phyloP scores from a whole-genome alignment of 176 grass and related monocot species.

The Phyllostachys edulis region DNA sequence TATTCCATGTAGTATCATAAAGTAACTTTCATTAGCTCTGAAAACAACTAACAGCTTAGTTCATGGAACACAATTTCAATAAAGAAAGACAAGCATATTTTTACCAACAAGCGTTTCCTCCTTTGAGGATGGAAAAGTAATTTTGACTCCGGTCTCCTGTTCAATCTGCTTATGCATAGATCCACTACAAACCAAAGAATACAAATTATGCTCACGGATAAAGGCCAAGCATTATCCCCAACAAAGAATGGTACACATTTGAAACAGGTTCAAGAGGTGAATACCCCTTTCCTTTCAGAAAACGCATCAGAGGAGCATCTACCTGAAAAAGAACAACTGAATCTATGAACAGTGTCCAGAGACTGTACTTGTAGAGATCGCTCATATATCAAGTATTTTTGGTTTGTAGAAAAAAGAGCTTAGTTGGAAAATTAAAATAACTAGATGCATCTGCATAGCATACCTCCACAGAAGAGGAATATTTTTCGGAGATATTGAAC shows the following conservation, averaged over 20 bases:
- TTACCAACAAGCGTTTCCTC: constrained; percentile 61
- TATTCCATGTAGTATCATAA: background rate
- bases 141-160: constrained; percentile 63
- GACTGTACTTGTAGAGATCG: background rate
- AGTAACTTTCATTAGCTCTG: constrained; percentile 10
- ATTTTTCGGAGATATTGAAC: background rate
- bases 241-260: background rate
- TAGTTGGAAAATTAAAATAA: background rate
- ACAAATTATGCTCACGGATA: background rate
- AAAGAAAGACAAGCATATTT: constrained; percentile 8
- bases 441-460: background rate
- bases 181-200: constrained; percentile 54
- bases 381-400: background rate
- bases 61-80: constrained; percentile 3
- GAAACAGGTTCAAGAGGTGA: constrained; percentile 25
- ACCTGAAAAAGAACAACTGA: constrained; percentile 51
- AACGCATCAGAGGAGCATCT: constrained; percentile 60
- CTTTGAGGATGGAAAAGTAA: constrained; percentile 68
- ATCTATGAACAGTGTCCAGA: constrained; percentile 18
- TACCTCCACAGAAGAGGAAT: constrained; percentile 51
- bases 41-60: constrained; percentile 3
- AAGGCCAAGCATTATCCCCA: constrained; percentile 1
- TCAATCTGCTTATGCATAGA: constrained; percentile 80
- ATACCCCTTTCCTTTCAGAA: constrained; percentile 82
- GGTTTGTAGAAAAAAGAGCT: background rate